Percentiles rank a stretch among this genome's conserved stretches.
phyloP scores from a whole-genome alignment of 176 grass and related monocot genomes.

The Thalia dealbata region DNA sequence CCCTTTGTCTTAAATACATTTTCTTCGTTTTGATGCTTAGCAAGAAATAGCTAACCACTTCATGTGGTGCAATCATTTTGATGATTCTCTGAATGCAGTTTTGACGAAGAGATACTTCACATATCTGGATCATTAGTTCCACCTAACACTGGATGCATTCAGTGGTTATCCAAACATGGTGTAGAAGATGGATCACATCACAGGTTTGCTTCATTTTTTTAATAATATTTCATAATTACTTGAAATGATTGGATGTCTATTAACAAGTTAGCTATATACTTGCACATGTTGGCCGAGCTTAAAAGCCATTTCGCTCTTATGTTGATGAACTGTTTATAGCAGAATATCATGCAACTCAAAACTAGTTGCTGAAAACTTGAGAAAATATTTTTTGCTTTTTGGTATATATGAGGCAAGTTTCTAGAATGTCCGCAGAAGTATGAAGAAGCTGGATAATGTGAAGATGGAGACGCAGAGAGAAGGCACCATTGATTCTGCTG shows the following conservation, averaged over 20 bases:
- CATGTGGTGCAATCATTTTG: constrained; percentile 15
- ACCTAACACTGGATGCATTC: constrained; percentile 64
- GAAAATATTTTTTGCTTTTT: background rate
- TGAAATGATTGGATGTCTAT: background rate
- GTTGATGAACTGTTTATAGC: background rate
- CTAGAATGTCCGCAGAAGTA: background rate
- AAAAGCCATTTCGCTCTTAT: background rate
- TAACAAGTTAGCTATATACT: background rate
- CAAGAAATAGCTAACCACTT: background rate
- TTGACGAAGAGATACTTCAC: constrained; percentile 87
- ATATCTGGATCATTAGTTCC: constrained; percentile 67
- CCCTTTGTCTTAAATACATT: background rate
- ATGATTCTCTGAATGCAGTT: constrained; percentile 33
- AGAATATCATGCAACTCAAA: background rate
- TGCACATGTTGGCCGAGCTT: background rate
- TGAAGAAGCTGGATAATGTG: background rate
- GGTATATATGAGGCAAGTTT: background rate
- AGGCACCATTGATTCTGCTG: background rate
- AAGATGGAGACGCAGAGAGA: background rate
- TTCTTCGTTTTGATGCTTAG: background rate
- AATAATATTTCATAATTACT: background rate
- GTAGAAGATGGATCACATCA: constrained; percentile 38
- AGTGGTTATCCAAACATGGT: constrained; percentile 47
- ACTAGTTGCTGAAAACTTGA: background rate
- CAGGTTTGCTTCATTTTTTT: constrained; percentile 16